Evolutionary conservation across 495 filamentous ascomycete genomes (phyloP).

Genomic region (Trichoderma asperelloides): DNA sequence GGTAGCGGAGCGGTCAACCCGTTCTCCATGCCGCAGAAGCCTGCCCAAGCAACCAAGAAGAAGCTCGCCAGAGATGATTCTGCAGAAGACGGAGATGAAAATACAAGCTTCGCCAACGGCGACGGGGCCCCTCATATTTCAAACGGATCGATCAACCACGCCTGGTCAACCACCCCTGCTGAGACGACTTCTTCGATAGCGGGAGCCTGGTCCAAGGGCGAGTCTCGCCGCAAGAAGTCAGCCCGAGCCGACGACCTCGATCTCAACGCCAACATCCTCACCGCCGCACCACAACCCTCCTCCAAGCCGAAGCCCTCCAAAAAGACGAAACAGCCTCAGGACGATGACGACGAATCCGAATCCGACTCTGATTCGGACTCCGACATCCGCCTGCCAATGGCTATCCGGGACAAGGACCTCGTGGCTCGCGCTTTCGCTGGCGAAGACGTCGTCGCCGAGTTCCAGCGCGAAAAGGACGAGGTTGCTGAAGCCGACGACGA

Average conservation of each 20-base stretch:
- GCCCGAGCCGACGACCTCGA: slow-evolving; percentile 24
- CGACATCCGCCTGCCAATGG: slow-evolving; percentile 48
- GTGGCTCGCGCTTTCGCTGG: slow-evolving; percentile 82
- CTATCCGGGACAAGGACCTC: slow-evolving; percentile 70
- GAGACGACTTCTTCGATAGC: slow-evolving; percentile 10
- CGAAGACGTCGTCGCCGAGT: slow-evolving; percentile 76
- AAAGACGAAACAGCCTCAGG: slow-evolving; percentile 12
- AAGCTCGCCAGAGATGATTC: slow-evolving; percentile 10
- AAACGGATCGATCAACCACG: neutral
- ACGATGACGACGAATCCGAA: slow-evolving; percentile 27
- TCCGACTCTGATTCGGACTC: slow-evolving; percentile 50
- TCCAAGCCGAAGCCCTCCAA: slow-evolving; percentile 31
- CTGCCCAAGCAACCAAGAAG: slow-evolving; percentile 8
- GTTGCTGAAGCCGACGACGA: slow-evolving; percentile 72
- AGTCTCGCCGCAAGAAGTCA: slow-evolving; percentile 22
- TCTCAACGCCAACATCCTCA: slow-evolving; percentile 26
- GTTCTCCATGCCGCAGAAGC: slow-evolving; percentile 3
- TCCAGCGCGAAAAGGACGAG: slow-evolving; percentile 71
- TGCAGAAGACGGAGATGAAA: neutral
- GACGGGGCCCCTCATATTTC: neutral
- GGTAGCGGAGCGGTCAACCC: neutral
- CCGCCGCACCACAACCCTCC: slow-evolving; percentile 20
- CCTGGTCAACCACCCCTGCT: neutral
- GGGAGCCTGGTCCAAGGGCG: slow-evolving; percentile 29
- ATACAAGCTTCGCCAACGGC: neutral